Percentiles rank a stretch among this genome's conserved stretches.
Conservation (phyloP, 371 early-diverging fungal genomes). For the Nematocida parisii region DNA sequence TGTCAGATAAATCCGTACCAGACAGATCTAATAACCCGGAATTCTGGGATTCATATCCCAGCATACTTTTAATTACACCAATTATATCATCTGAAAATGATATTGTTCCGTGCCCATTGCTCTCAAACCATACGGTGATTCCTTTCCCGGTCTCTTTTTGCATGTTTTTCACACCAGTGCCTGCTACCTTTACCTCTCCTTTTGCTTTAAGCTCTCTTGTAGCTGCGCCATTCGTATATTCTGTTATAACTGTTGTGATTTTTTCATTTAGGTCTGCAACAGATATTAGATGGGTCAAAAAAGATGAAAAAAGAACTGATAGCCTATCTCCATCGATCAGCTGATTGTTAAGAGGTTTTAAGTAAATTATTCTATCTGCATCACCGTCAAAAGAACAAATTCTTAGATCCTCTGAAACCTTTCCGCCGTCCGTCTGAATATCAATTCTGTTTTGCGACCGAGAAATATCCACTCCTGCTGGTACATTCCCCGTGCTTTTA, state of each 20-base stretch:
- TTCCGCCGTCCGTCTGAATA: slow-evolving; percentile 37
- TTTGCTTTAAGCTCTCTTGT: slow-evolving; percentile 47
- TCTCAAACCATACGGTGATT: slow-evolving; percentile 98
- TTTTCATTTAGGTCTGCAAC: slow-evolving; percentile 9
- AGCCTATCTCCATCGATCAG: slow-evolving; percentile 68
- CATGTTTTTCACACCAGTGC: slow-evolving; percentile 97
- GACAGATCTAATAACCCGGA: slow-evolving; percentile 13
- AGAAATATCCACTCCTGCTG: slow-evolving; percentile 65
- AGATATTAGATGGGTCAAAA: slow-evolving; percentile 53
- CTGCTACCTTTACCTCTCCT: slow-evolving; percentile 71
- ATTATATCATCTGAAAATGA: slow-evolving; percentile 73
- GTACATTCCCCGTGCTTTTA: slow-evolving; percentile 79
- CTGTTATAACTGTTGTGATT: slow-evolving; percentile 62
- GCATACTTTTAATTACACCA: background rate
- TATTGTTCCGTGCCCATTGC: slow-evolving; percentile 98
- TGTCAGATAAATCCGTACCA: background rate
- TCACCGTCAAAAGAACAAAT: slow-evolving; percentile 86
- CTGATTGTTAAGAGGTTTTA: slow-evolving; percentile 71
- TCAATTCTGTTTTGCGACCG: slow-evolving; percentile 9
- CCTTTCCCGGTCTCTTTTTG: slow-evolving; percentile 91
- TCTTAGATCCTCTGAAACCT: slow-evolving; percentile 68
- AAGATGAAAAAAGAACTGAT: slow-evolving; percentile 56
- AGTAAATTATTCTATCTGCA: slow-evolving; percentile 94
- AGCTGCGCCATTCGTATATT: slow-evolving; percentile 66
- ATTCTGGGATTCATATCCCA: background rate